Evolutionary conservation across 1,284 basidiomycete species (phyloP).

Genomic region (Malassezia sympodialis): DNA sequence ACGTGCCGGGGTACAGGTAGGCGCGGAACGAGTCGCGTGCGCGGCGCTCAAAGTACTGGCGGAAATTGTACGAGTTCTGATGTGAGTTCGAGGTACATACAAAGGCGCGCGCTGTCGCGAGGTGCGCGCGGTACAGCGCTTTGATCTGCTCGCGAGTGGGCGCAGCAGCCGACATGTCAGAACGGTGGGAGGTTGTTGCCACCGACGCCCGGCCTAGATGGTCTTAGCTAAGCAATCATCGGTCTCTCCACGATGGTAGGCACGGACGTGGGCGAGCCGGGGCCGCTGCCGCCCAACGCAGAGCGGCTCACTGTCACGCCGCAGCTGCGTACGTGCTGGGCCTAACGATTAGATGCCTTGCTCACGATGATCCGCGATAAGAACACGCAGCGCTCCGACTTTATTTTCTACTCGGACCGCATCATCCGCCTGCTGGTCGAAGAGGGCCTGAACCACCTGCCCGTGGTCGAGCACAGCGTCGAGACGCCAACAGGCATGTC

Average conservation of each 20-base stretch:
- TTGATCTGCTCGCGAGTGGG: conserved; percentile 27
- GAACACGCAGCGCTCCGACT: conserved; percentile 63
- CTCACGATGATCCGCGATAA: conserved; percentile 76
- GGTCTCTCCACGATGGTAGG: background rate
- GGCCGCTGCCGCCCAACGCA: conserved; percentile 63
- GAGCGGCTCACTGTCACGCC: conserved; percentile 68
- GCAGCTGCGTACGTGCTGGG: conserved; percentile 61
- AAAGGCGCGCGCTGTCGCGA: conserved; percentile 42
- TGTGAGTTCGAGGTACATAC: conserved; percentile 24
- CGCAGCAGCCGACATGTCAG: conserved; percentile 6
- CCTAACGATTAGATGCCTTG: conserved; percentile 59
- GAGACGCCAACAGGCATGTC: conserved; percentile 57
- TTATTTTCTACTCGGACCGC: conserved; percentile 80
- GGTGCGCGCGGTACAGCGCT: conserved; percentile 39
- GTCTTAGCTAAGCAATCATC: background rate
- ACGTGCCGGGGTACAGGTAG: conserved; percentile 21
- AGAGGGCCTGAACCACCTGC: conserved; percentile 79
- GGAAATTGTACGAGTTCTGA: conserved; percentile 47
- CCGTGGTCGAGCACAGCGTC: conserved; percentile 49
- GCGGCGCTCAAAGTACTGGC: conserved; percentile 45
- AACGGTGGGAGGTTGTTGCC: background rate
- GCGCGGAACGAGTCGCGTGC: conserved; percentile 44
- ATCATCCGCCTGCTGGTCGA: conserved; percentile 58
- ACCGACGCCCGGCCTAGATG: background rate
- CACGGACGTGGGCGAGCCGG: background rate